Conservation (phyloP, 2,329 filamentous ascomycete species). For the Aulographum hederae region DNA sequence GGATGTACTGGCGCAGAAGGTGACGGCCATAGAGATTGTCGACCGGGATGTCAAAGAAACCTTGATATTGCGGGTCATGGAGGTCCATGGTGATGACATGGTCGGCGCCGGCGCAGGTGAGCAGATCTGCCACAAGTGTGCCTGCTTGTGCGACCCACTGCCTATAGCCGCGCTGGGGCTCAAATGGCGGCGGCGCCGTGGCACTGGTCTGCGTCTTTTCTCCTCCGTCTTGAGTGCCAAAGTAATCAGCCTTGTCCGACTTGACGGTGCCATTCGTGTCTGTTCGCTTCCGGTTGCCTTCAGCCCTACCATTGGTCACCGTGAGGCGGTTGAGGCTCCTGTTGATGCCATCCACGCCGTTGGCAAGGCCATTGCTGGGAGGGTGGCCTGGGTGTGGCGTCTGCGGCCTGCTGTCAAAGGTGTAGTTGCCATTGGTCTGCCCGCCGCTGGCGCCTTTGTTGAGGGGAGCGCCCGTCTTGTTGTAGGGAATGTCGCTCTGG, state of each 20-base stretch:
- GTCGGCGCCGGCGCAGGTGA: slow-evolving; percentile 90
- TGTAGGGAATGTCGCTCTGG: slow-evolving; percentile 92
- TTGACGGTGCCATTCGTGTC: slow-evolving; percentile 11
- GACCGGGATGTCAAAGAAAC: slow-evolving; percentile 96
- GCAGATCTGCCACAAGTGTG: slow-evolving; percentile 79
- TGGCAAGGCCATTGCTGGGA: slow-evolving; percentile 45
- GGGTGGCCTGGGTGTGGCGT: slow-evolving; percentile 52
- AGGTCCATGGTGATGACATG: slow-evolving; percentile 97
- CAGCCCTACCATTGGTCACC: slow-evolving; percentile 19
- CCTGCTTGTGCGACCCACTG: slow-evolving; percentile 98
- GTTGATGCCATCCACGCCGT: slow-evolving; percentile 51
- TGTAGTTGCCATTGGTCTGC: slow-evolving; percentile 38
- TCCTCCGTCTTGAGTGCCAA: slow-evolving; percentile 9
- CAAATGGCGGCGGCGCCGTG: slow-evolving; percentile 40
- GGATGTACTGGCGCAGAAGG: slow-evolving; percentile 49
- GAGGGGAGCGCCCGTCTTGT: slow-evolving; percentile 81
- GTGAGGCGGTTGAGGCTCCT: slow-evolving; percentile 55
- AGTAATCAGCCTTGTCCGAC: slow-evolving; percentile 10
- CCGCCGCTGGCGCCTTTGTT: slow-evolving; percentile 40
- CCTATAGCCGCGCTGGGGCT: slow-evolving; percentile 84
- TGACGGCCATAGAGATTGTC: slow-evolving; percentile 89
- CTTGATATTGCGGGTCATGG: slow-evolving; percentile 91
- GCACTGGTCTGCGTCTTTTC: slow-evolving; percentile 19
- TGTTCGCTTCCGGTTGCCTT: slow-evolving; percentile 9
- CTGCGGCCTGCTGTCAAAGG: slow-evolving; percentile 80